Conservation (phyloP, 345 rosid genomes). For the Syzygium grande region DNA sequence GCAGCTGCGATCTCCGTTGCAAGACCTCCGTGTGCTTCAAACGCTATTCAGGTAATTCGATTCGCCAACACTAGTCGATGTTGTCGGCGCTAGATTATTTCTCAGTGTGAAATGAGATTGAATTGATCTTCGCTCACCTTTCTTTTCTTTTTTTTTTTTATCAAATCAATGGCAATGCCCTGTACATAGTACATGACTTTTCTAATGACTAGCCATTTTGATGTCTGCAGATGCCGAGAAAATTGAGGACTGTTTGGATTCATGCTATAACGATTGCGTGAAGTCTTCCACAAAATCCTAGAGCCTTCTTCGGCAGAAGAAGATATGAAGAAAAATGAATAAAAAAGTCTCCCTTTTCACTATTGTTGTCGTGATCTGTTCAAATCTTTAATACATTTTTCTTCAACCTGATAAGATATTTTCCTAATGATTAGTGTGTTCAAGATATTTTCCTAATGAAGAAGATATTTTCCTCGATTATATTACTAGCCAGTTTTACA, state of each 20-base stretch:
- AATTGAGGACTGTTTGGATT: neutral
- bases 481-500: too few relatives aligned
- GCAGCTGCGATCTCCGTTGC: neutral
- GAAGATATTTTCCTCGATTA: too few relatives aligned
- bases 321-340: neutral
- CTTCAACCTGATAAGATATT: too few relatives aligned
- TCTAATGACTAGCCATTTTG: neutral
- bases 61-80: neutral
- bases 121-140: neutral
- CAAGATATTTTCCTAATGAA: too few relatives aligned
- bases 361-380: too few relatives aligned
- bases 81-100: neutral
- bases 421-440: neutral
- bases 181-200: neutral
- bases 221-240: neutral
- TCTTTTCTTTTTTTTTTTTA: neutral
- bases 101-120: neutral
- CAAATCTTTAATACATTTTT: too few relatives aligned
- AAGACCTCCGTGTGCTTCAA: neutral
- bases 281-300: neutral
- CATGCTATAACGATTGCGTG: neutral
- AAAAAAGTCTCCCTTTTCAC: too few relatives aligned
- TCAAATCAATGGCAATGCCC: neutral
- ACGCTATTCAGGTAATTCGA: neutral
- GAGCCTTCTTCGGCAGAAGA: neutral